Evolutionary conservation across 331 rosid genomes (phyloP), one percentile per base, ranked within the genome.

Genomic region (Pyracantha coccinea): DNA sequence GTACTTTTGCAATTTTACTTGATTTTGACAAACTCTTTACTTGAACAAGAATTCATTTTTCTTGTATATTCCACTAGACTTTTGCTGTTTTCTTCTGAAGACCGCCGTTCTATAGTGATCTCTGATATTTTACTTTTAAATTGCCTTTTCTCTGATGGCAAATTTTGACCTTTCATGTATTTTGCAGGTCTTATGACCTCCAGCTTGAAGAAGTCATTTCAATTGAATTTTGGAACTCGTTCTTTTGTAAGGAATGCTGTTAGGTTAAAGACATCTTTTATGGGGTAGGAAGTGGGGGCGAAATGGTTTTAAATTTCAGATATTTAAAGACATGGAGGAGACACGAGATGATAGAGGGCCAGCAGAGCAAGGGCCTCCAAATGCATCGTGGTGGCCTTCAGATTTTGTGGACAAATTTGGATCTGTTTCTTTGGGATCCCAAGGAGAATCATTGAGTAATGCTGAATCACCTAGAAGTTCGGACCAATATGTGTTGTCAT

Each of bases 371-470:
- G 97, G 91, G 83, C 91, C 90, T 89, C 82, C 99, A 72, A 90
- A 81, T 82, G 77, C 88, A 72, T 87, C 92, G 17, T 92, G 97
- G 92, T 92, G 97, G 99, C 83, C 96, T 68, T 90, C 99, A 73
- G 93, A 95, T 84, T 95, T 95, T 12, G 84, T 82, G 72, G 93
- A 95, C 64, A 87, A 80, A 67, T 90, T 95, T 86, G 97, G 87
- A 86, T 90, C 97, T 79, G 93, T 86, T 83, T 86, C 92, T 75
- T 85, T 95, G 89, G 92, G 83, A 62, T 87, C 93, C 84, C 96
- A 84, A 32, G 93, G 85, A n/a, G 97, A 86, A 77, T 66, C 85
- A 68, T 65, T 90, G 70, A 83, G 80, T 74, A 85, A 74, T 82
- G 83, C 82, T 29, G 96, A 85, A 54, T 88, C 88, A 57, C 86